Evolutionary conservation across 495 filamentous ascomycete species (phyloP), one percentile per base, ranked within the genome.

Genomic region (Aspergillus egyptiacus): DNA sequence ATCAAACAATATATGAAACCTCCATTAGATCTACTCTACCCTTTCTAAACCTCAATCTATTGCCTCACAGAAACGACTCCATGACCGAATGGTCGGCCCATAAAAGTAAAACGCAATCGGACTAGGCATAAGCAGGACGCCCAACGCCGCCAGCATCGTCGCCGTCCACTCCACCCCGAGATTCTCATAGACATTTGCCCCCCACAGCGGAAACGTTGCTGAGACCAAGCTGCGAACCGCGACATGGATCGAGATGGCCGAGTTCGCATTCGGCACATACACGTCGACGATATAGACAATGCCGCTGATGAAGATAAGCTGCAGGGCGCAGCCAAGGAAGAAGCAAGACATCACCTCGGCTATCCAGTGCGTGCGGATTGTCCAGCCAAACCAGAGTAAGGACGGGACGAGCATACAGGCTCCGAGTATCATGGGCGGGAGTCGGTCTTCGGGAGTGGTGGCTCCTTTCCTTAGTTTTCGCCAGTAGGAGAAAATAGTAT

Each of bases 221-320:
- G 72, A 78, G 43, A 84, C 79, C 42, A 75, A 62, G 17, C 71
- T 77, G 11, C 83, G 61, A 42, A 86, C 46, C 48, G 85, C 78
- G 1, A 81, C 83, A 46, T 84, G 84, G 13, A 81, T 81, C 4
- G 75, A 77, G 7, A 83, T 69, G 1, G 82, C 80, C 0, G 76
- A 71, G 45, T 72, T 71, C 5, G 69, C 67, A 38, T 73, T 62
- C 50, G 70, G 44, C n/a, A 65, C 45, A 50, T 83, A 84, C 28
- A 68, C 65, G 51, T 83, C 78, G 49, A 80, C 65, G 33, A 81
- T 66, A 50, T 80, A 82, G 18, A 73, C 80, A 30, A 64, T 55
- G 8, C 61, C 59, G 5, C 45, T 54, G 37, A 62, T 62, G 50
- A 62, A 66, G 18, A 64, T 62, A 3, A 60, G 50, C 44, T 64